Evolutionary conservation across 192 early-diverging fungal genomes (phyloP).

Genomic region (Coemansia sp.): DNA sequence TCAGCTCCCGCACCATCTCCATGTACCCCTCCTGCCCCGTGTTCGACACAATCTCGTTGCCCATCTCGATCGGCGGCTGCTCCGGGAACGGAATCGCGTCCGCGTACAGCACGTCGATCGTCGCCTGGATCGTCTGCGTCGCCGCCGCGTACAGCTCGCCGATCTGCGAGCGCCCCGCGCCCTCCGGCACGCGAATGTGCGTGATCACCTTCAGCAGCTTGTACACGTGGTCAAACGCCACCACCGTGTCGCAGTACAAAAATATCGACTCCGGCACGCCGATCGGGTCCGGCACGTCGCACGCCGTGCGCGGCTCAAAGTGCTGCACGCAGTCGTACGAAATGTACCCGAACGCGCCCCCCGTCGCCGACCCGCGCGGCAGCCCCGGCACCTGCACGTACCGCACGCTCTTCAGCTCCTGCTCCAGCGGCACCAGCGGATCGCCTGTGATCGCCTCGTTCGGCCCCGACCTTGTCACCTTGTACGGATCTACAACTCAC

Average conservation of each 20-base stretch:
- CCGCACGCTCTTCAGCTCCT: conserved; percentile 71
- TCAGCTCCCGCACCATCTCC: conserved; percentile 78
- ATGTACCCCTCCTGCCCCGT: conserved; percentile 89
- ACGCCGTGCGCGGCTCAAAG: conserved; percentile 91
- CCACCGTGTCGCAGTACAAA: conserved; percentile 91
- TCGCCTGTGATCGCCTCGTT: conserved; percentile 72
- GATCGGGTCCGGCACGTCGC: conserved; percentile 76
- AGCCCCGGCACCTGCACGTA: conserved; percentile 80
- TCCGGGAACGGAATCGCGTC: conserved; percentile 72
- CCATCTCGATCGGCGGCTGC: conserved; percentile 68
- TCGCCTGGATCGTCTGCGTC: conserved; percentile 60
- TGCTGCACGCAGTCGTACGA: conserved; percentile 95
- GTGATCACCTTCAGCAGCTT: conserved; percentile 88
- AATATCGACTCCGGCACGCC: conserved; percentile 91
- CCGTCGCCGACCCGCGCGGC: conserved; percentile 57
- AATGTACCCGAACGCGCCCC: conserved; percentile 97
- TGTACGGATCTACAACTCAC: conserved; percentile 71
- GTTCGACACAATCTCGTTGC: conserved; percentile 74
- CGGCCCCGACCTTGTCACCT: conserved; percentile 73
- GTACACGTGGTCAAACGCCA: conserved; percentile 94
- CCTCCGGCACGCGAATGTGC: conserved; percentile 70
- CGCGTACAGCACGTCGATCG: conserved; percentile 64
- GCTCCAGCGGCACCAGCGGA: conserved; percentile 79
- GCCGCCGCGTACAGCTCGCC: conserved; percentile 67
- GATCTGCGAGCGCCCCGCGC: conserved; percentile 54